Percentiles rank a stretch among this genome's conserved stretches.
phyloP scores from a whole-genome alignment of 176 grass and related monocot genomes.

The Tuctoria greenei region DNA sequence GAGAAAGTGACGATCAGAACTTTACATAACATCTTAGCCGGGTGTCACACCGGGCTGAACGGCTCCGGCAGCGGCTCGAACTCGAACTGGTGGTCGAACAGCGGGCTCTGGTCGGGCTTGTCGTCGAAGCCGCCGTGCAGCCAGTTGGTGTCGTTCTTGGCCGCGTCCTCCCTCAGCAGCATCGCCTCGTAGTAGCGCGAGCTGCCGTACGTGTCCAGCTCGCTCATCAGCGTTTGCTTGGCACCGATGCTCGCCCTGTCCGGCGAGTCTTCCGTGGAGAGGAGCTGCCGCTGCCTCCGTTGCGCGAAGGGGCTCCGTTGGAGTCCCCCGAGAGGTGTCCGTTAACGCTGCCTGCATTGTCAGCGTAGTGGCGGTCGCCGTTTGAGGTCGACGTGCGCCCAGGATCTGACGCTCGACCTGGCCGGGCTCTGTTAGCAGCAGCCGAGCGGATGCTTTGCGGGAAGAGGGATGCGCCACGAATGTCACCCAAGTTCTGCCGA shows the following conservation, averaged over 20 bases:
- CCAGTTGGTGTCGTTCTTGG: conserved; percentile 85
- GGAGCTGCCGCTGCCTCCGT: conserved; percentile 50
- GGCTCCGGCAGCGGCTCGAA: conserved; percentile 92
- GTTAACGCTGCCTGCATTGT: conserved; percentile 61
- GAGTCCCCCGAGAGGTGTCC: conserved; percentile 48
- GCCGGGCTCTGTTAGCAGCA: conserved; percentile 41
- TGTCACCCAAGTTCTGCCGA: conserved; percentile 81
- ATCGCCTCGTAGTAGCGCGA: conserved; percentile 78
- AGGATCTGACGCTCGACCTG: conserved; percentile 57
- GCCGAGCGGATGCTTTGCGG: conserved; percentile 85
- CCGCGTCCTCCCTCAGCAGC: conserved; percentile 75
- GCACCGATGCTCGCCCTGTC: conserved; percentile 55
- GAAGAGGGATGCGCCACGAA: conserved; percentile 76
- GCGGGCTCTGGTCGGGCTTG: conserved; percentile 70
- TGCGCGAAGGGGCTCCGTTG: conserved; percentile 39
- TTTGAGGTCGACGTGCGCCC: conserved; percentile 33
- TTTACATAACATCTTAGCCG: conserved; percentile 34
- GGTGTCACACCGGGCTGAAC: conserved; percentile 68
- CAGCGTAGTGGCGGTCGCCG: conserved; percentile 25
- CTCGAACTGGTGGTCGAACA: conserved; percentile 94
- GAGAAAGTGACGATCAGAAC: not conserved
- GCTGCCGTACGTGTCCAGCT: conserved; percentile 77
- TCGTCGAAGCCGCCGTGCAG: conserved; percentile 66
- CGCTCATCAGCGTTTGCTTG: conserved; percentile 69
- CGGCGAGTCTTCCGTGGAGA: conserved; percentile 48